Evolutionary conservation across 2,329 filamentous ascomycete species (phyloP), one percentile per base, ranked within the genome.

Genomic region (Alternaria brassicicola): DNA sequence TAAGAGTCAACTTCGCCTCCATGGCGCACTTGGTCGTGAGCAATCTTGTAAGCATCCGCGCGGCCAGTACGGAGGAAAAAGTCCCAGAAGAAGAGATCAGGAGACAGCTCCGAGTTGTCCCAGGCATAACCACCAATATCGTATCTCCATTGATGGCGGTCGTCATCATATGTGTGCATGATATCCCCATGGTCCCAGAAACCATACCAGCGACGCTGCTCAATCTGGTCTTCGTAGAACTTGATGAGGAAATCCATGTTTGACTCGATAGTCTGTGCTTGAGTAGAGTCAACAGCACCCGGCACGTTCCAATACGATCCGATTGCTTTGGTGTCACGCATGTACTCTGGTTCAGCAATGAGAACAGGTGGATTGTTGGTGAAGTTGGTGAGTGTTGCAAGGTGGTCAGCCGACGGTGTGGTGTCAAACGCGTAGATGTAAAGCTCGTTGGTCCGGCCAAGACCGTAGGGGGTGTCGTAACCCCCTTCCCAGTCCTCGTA

Each of bases 31-130:
- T 86, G 74, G 0, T 84, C 83, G 66, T 88, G 86, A 0, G 86
- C 85, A 45, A 88, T 82, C 0, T 83, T 80, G 65, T 84, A 89
- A 0, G 86, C 82, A 51, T 86, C 85, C 3, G 81, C 79, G 2
- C 83, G 78, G 0, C 85, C 85, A 0, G 85, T 88, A 9, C 83
- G 82, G 2, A 88, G 78, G 73, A 88, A 89, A 56, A 86, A 84
- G 4, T 81, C 82, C 86, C 86, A 88, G 64, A 88, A 82, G 75
- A 84, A 88, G 2, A 88, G 72, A 63, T 88, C 86, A 0, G 86
- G 84, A 0, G 86, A 88, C 0, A 89, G 78, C 68, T 89, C 86
- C 0, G 84, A 86, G 66, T 88, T 88, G 47, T 88, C 86, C 86
- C 86, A 88, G 0, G 85, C 86, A 57, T 85, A 88, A 0, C 86